Evolutionary conservation across 2,329 filamentous ascomycete genomes (phyloP), one percentile per base, ranked within the genome.

Genomic region (Penicillium psychrosexuale): DNA sequence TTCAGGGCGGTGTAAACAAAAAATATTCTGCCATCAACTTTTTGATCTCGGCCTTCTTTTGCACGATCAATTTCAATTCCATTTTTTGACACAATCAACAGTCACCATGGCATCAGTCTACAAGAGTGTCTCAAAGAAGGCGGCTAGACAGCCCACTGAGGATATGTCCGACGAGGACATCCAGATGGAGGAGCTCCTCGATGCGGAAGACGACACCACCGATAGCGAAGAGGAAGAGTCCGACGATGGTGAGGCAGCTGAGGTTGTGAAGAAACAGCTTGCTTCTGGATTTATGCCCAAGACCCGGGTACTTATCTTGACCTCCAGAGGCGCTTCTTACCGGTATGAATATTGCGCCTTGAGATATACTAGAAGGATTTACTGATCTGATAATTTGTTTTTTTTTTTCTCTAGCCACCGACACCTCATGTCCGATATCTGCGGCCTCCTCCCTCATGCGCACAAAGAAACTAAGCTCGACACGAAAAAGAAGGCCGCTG

Each of bases 401-500:
- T 52, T 54, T 52, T 54, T 57, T 34, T 52, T 54, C 47, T 58
- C 24, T 65, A 95, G 93, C 74, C 94, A 97, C 75, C 89, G 94
- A 40, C 94, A 99, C 77, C 81, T 99, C 40, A 82, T 99, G 59
- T 90, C 92, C 69, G 94, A 99, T 69, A 81, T 99, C 45, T 85
- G 91, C 55, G 83, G 88, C 30, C 86, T 99, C 75, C 86, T 99
- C 62, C 94, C 94, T 2, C 94, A 99, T 73, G 87, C 87, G 62
- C 86, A 91, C 69, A 96, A 96, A 78, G 94, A 99, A 72, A 91
- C 89, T 66, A 99, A 99, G 77, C 90, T 97, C 63, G 94, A 99
- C 74, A 94, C 91, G 50, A 97, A 97, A 78, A 92, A 90, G 36
- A 91, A 76, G 65, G 73, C 72, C 7, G 72, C 75, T 46, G 75